A percentile compares a stretch with the other conserved stretches of the same genome.
Evolutionary conservation across 768 basidiomycete genomes (phyloP).

Genomic region (Suillus tomentosus): DNA sequence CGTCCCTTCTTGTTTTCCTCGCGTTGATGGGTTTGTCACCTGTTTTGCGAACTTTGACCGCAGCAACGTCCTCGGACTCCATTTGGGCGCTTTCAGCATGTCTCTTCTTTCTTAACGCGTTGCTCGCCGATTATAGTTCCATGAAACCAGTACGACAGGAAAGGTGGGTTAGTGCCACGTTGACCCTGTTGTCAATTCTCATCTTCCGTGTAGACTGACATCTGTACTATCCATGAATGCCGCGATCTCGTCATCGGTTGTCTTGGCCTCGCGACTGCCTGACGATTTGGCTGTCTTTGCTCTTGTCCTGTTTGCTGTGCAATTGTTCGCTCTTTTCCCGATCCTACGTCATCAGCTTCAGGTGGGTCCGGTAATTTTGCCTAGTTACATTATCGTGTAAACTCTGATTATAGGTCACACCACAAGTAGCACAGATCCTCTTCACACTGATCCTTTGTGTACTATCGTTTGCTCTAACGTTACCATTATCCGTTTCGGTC

Average conservation of each 20-base stretch:
- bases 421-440: slow-evolving; percentile 45
- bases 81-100: slow-evolving; percentile 94
- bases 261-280: slow-evolving; percentile 85
- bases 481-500: slow-evolving; percentile 55
- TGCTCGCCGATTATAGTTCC: slow-evolving; percentile 82
- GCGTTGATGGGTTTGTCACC: slow-evolving; percentile 89
- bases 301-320: slow-evolving; percentile 81
- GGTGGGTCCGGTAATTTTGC: slow-evolving; percentile 40
- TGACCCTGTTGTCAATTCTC: slow-evolving; percentile 25
- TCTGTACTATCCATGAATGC: slow-evolving; percentile 90
- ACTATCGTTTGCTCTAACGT: slow-evolving; percentile 53
- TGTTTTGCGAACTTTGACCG: slow-evolving; percentile 87
- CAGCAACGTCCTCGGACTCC: slow-evolving; percentile 94
- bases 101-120: slow-evolving; percentile 78
- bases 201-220: slow-evolving; percentile 55
- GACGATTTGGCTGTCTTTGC: slow-evolving; percentile 88
- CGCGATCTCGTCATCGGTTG: slow-evolving; percentile 89
- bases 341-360: slow-evolving; percentile 73
- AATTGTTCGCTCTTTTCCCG: slow-evolving; percentile 84
- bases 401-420: slow-evolving; percentile 44
- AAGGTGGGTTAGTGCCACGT: slow-evolving; percentile 46
- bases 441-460: slow-evolving; percentile 56
- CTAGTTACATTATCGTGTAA: slow-evolving; percentile 16
- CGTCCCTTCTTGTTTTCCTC: slow-evolving; percentile 84
- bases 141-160: slow-evolving; percentile 51